phyloP scores from a whole-genome alignment of 148 eudicot species.

The Gaultheria prostrata region DNA sequence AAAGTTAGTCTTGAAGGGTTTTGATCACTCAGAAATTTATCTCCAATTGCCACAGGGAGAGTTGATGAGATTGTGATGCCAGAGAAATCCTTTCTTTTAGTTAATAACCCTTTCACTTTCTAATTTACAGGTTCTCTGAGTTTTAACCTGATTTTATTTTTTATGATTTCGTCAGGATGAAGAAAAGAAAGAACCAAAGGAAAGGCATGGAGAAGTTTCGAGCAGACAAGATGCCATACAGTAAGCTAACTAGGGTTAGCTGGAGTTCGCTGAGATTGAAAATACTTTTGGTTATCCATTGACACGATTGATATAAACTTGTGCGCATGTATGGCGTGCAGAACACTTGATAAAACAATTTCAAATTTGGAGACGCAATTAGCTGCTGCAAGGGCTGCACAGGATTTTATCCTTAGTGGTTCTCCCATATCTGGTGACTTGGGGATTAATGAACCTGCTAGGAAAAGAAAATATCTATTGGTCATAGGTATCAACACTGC shows the following conservation, averaged over 20 bases:
- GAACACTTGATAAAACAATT: slow-evolving; percentile 77
- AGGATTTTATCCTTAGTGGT: slow-evolving; percentile 68
- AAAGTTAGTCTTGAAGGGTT: slow-evolving; percentile 45
- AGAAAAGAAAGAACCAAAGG: slow-evolving; percentile 34
- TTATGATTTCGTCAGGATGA: slow-evolving; percentile 28
- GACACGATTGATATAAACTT: neutral
- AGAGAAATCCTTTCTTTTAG: neutral
- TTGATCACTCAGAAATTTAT: slow-evolving; percentile 18
- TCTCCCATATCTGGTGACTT: slow-evolving; percentile 54
- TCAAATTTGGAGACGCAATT: slow-evolving; percentile 88
- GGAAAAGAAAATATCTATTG: slow-evolving; percentile 75
- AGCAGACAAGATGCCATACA: slow-evolving; percentile 54
- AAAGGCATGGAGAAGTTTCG: slow-evolving; percentile 41
- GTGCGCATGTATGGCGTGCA: slow-evolving; percentile 22
- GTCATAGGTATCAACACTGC: slow-evolving; percentile 88
- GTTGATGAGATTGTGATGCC: neutral
- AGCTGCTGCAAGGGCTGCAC: slow-evolving; percentile 88
- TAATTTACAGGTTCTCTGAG: neutral
- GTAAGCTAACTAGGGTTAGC: slow-evolving; percentile 37
- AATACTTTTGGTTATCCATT: neutral
- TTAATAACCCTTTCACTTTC: neutral
- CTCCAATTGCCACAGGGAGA: neutral
- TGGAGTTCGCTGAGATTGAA: neutral
- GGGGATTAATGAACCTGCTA: slow-evolving; percentile 31
- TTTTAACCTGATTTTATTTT: slow-evolving; percentile 3